Percentiles rank a stretch among this genome's conserved stretches.
Conservation (phyloP, 1,284 basidiomycete species). For the Apiotrichum sp. region DNA sequence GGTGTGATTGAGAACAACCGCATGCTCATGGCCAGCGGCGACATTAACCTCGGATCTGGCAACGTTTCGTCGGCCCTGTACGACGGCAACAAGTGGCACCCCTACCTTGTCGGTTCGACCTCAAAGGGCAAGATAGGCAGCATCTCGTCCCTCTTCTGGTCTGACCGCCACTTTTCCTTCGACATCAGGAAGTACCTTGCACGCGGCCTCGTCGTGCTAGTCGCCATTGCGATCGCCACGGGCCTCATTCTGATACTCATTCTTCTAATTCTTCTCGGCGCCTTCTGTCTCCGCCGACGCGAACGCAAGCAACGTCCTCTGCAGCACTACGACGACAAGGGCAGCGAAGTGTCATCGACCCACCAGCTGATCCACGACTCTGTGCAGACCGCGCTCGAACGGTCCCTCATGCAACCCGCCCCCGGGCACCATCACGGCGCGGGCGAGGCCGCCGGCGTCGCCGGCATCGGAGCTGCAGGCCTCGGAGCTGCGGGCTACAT, state of each 20-base stretch:
- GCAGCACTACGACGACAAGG: conserved; percentile 55
- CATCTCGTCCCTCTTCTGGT: conserved; percentile 77
- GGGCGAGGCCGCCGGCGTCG: not conserved
- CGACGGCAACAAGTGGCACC: conserved; percentile 76
- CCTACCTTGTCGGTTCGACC: conserved; percentile 70
- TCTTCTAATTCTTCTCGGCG: conserved; percentile 81
- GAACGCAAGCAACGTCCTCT: conserved; percentile 42
- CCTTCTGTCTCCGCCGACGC: conserved; percentile 52
- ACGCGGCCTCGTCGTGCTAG: conserved; percentile 86
- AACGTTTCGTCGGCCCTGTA: conserved; percentile 78
- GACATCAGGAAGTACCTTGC: conserved; percentile 68
- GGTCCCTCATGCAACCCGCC: conserved; percentile 26
- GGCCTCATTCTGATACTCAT: conserved; percentile 90
- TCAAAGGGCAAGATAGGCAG: conserved; percentile 64
- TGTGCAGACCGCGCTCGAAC: conserved; percentile 70
- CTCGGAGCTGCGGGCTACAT: no score
- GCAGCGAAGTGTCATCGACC: conserved; percentile 51
- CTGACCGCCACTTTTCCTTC: conserved; percentile 69
- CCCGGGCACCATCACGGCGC: not conserved
- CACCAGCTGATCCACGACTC: conserved; percentile 73
- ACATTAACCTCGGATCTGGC: conserved; percentile 63
- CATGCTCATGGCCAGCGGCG: conserved; percentile 83
- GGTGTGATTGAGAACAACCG: conserved; percentile 75
- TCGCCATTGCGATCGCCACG: conserved; percentile 93
- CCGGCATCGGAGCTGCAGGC: conserved; percentile 8